Base-by-base conservation (phyloP, 495 filamentous ascomycete species). In the Darksidea phi region DNA sequence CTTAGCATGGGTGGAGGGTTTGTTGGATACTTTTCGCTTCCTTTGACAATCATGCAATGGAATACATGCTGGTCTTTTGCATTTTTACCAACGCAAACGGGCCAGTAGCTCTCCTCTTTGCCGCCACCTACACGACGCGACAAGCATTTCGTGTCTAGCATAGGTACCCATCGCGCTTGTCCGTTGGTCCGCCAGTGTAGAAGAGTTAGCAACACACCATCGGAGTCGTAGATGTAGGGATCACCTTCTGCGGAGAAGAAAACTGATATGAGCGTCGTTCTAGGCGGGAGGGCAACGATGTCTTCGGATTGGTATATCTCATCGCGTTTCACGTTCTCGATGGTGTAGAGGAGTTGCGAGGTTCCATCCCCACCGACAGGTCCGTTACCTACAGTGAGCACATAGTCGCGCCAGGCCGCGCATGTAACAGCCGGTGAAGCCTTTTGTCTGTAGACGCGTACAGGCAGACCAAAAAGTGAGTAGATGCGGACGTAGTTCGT, bases 1-100 rank as follows among this genome's bases (percentile, higher is more conserved):
- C 84, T 89, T 37, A 98, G 87, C 42, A 97, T 76, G 0, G 94
- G 91, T 5, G 90, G 86, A 0, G 94, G 94, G 77, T 97, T 97
- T 78, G 96, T 96, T 2, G 94, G 94, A 71, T 97, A 84, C 69
- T 87, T 81, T 68, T 98, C 95, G 12, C 86, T 88, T 55, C 94
- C 94, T 75, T 98, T 97, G 66, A 98, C 86, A 66, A 98, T 97
- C 74, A 97, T 96, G 75, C 95, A 97, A 77, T 97, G 92, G 74
- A 98, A 98, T 69, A 89, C 95, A 64, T 86, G 81, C 63, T 92
- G 84, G 13, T 20, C 41, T 3, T 43, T 20, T 43, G 41, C 41
- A 20, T 43, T 13, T 20, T 15, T 43, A 15, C 91, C 91, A 1
- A 97, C 92, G 10, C 93, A 94, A 32, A 98, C 90, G 0, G 94